Base-by-base conservation (phyloP, 495 filamentous ascomycete species). In the Neurospora hispaniola region DNA sequence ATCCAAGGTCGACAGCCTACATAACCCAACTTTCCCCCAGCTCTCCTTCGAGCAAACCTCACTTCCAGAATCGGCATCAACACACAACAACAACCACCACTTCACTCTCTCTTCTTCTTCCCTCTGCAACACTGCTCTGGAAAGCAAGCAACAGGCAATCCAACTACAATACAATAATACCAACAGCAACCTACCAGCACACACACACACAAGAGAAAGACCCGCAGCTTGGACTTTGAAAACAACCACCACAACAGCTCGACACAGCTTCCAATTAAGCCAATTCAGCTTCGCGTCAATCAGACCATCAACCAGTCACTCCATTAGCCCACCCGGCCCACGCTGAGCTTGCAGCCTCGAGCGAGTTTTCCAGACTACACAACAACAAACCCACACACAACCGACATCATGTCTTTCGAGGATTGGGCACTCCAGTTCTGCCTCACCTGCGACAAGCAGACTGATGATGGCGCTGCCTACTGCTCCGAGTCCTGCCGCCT, bases 401-500 rank as follows among this genome's bases (percentile, higher is more conserved):
- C 71, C 70, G 70, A 59, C 80, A 84, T 79, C 76, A 86, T 87
- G 84, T 85, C 84, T 76, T 90, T 90, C 84, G 54, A 62, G 54
- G 88, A 92, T 75, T 98, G 95, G 94, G 93, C 91, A 75, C 92
- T 89, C 75, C 93, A 97, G 81, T 97, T 92, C 88, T 98, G 95
- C 85, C 90, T 98, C 73, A 90, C 90, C 85, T 98, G 95, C 86
- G 95, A 98, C 82, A 89, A 90, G 81, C 93, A 97, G 82, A 96
- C 91, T 72, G 87, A 88, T 70, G 87, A 88, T 70, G 91, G 91
- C 74, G 87, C 87, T 74, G 89, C 88, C 76, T 98, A 97, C 84
- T 98, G 95, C 89, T 97, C 94, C 38, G 94, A 98, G 84, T 89
- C 91, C 35, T 98, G 95, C 85, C 89, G 93, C 54, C 85, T 98